These are phyloP conservation scores for Salix arbutifolia DNA, from an alignment of 345 rosid genomes.

Conservation along the genomic window DNA sequence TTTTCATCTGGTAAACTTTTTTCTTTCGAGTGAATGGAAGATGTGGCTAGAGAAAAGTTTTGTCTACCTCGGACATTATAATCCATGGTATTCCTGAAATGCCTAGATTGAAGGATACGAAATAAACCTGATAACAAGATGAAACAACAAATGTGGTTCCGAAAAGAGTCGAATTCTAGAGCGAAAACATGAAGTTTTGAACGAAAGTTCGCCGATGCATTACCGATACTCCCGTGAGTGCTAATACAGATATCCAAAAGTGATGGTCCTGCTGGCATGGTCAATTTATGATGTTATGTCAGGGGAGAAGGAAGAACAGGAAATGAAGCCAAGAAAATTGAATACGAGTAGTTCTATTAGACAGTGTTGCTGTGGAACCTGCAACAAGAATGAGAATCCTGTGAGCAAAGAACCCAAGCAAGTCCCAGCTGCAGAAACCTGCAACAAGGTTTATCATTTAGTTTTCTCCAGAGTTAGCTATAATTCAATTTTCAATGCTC, in stretches of 20 bases:
- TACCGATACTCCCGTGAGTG: no score
- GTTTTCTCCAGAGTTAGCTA: background rate
- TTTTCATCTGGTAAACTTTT: no score
- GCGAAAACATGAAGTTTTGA: no score
- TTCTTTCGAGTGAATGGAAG: no score
- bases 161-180: no score
- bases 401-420: slow-evolving; percentile 31
- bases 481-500: background rate
- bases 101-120: slow-evolving; percentile 20
- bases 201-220: no score
- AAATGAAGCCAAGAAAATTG: no score
- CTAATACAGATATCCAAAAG: background rate
- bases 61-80: slow-evolving; percentile 33
- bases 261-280: background rate
- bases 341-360: background rate
- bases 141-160: background rate
- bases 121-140: slow-evolving; percentile 16
- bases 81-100: slow-evolving; percentile 32
- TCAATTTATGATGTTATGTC: no score
- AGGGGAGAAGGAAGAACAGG: no score
- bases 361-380: slow-evolving; percentile 19
- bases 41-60: background rate
- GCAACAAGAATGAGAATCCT: slow-evolving; percentile 39
- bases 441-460: background rate
- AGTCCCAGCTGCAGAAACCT: slow-evolving; percentile 46